Conservation (phyloP, 1,139 yeast genomes). For the Trichomonascaceae sp. region DNA sequence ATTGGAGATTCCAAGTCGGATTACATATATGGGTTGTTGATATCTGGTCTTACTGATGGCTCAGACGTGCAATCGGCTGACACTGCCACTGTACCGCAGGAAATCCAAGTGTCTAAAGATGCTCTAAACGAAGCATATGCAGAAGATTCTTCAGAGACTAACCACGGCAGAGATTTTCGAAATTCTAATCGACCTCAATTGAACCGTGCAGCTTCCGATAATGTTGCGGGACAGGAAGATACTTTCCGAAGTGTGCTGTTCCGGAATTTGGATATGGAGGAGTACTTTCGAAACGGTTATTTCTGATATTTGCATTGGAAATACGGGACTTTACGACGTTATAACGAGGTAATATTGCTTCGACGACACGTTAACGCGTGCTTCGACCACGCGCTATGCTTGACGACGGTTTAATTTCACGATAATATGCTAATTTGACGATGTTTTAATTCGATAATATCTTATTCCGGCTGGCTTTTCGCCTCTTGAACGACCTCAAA, state of each 20-base stretch:
- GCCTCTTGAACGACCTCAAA: conserved; percentile 21
- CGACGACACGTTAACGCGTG: too few species aligned
- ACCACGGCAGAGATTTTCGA: neutral
- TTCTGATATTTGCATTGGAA: neutral
- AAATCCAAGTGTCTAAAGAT: neutral
- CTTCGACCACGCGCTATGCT: too few species aligned
- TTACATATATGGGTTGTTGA: conserved; percentile 23
- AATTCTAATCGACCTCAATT: neutral
- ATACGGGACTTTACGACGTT: too few species aligned
- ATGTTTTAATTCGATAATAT: conserved; percentile 20
- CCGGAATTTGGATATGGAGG: conserved; percentile 23
- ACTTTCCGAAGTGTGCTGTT: conserved; percentile 19
- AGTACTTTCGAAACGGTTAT: conserved; percentile 8
- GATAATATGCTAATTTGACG: too few species aligned
- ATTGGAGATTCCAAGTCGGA: conserved; percentile 14
- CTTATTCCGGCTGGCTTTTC: conserved; percentile 24
- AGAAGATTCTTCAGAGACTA: neutral
- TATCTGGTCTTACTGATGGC: conserved; percentile 18
- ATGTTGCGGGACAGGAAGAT: conserved; percentile 14
- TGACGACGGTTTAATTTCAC: too few species aligned
- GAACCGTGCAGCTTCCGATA: conserved; percentile 4
- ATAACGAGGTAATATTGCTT: too few species aligned
- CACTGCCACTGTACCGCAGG: neutral
- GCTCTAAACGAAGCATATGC: neutral
- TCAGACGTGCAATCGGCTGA: neutral